Base-by-base conservation (phyloP, 192 early-diverging fungal genomes). In the Entomortierella parvispora region DNA sequence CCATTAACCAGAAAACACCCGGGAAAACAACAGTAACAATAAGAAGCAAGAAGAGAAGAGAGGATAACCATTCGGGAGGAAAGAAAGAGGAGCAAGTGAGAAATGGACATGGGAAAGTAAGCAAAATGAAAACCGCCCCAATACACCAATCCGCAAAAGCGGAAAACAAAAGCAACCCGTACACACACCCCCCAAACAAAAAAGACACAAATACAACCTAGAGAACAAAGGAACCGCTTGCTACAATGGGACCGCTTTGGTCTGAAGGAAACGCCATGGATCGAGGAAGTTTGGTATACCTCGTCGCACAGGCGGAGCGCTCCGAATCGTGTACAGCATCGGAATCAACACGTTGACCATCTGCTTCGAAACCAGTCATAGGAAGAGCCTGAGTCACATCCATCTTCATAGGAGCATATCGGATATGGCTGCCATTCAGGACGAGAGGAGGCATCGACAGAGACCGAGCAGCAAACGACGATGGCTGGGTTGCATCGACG, bases 361-460 rank as follows among this genome's bases (percentile, higher is more conserved):
- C 62, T 18, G 54, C 14, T 2, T 46, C 45, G 17, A 25, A 46
- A 4, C 28, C 11, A 28, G 62, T 20, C 48, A 61, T 44, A 5
- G 56, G 32, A 44, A 48, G 43, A 9, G 31, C 33, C 15, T n/a
- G n/a, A n/a, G 28, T 45, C 37, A 2, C 10, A 7, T 28, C 14
- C 26, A 42, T 31, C 37, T 62, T 67, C 32, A 26, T 23, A 18
- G 34, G 26, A 2, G 65, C 43, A 62, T 66, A 66, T 15, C 71
- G 71, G 20, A 75, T 56, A 47, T 56, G 57, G 10, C 50, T 60
- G 2, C 64, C 55, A 53, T 75, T 75, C 42, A 75, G 71, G 33
- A 62, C 64, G 44, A 75, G 31, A 3, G 71, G 44, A 55, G 71
- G 57, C 18, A 57, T 28, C 20, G 68, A 62, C 59, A 75, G 11